Evolutionary conservation across 1,139 yeast genomes (phyloP).

Genomic region (Geotrichum histeridarum): DNA sequence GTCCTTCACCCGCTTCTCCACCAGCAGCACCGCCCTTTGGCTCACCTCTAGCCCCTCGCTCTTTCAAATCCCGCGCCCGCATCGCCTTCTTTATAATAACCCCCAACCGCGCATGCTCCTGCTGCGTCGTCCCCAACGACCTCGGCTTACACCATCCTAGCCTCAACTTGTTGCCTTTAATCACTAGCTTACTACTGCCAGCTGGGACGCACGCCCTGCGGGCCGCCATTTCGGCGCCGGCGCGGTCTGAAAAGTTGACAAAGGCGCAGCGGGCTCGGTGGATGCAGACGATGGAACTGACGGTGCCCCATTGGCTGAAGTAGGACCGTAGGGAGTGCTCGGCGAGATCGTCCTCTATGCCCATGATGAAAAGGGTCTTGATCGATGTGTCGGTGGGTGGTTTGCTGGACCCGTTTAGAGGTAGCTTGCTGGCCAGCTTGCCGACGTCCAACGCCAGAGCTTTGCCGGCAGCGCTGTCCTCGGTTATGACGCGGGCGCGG

Average conservation of each 20-base stretch:
- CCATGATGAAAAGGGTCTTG: conserved; percentile 65
- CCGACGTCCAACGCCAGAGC: conserved; percentile 43
- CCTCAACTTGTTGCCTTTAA: conserved; percentile 50
- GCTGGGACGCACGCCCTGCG: conserved; percentile 26
- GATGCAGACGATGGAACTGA: conserved; percentile 49
- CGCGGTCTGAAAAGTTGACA: conserved; percentile 48
- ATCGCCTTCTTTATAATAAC: conserved; percentile 54
- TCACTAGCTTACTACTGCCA: conserved; percentile 37
- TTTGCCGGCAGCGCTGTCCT: conserved; percentile 10
- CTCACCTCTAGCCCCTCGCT: too few relatives aligned
- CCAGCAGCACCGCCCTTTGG: too few relatives aligned
- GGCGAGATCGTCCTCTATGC: conserved; percentile 61
- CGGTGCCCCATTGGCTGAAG: conserved; percentile 44
- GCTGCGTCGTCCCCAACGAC: conserved; percentile 41
- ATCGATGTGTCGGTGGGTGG: conserved; percentile 43
- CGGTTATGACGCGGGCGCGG: conserved; percentile 4
- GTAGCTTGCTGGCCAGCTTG: conserved; percentile 51
- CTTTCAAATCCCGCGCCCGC: conserved; percentile 41
- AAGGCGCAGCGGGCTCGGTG: conserved; percentile 66
- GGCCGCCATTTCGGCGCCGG: conserved; percentile 55
- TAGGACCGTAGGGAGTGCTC: conserved; percentile 52
- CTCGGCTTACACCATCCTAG: conserved; percentile 63
- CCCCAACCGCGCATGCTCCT: conserved; percentile 43
- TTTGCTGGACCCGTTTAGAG: conserved; percentile 49
- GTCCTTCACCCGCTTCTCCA: neutral